phyloP scores from a whole-genome alignment of 163 green algal species.

The Scenedesmus sp. region DNA sequence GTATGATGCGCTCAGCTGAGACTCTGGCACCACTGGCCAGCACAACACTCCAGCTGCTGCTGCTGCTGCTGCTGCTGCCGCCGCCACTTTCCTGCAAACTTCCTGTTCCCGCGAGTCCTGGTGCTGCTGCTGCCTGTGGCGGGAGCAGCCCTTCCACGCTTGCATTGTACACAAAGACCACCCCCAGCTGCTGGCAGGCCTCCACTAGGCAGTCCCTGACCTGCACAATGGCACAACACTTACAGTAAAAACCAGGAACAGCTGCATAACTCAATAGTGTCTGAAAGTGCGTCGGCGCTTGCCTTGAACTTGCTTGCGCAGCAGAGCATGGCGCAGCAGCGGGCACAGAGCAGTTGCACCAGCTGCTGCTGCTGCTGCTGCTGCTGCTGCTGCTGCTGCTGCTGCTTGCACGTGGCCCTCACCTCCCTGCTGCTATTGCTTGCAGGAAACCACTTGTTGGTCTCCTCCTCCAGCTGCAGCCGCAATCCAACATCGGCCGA shows the following conservation, averaged over 20 bases:
- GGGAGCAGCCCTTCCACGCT: constrained; percentile 67
- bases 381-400: background rate
- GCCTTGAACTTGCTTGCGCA: background rate
- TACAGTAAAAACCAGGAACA: background rate
- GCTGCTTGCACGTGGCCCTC: constrained; percentile 20
- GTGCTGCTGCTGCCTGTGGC: background rate
- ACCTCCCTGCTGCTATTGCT: constrained; percentile 87
- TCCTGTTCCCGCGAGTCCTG: background rate
- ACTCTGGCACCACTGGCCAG: constrained; percentile 10
- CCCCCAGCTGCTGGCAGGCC: constrained; percentile 72
- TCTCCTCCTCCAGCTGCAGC: constrained; percentile 84
- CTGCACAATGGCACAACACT: constrained; percentile 56
- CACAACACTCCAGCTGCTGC: background rate
- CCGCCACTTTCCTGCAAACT: background rate
- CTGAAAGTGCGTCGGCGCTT: background rate
- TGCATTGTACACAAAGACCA: constrained; percentile 67
- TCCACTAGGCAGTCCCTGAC: constrained; percentile 84
- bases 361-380: background rate
- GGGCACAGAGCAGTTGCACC: background rate
- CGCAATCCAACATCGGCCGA: constrained; percentile 75
- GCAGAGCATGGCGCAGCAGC: background rate
- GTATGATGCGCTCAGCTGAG: constrained; percentile 14
- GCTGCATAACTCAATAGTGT: background rate
- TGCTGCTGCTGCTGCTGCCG: constrained; percentile 31
- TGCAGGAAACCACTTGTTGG: constrained; percentile 90